phyloP scores from a whole-genome alignment of 2,329 filamentous ascomycete genomes.

The Epichloe scottii region DNA sequence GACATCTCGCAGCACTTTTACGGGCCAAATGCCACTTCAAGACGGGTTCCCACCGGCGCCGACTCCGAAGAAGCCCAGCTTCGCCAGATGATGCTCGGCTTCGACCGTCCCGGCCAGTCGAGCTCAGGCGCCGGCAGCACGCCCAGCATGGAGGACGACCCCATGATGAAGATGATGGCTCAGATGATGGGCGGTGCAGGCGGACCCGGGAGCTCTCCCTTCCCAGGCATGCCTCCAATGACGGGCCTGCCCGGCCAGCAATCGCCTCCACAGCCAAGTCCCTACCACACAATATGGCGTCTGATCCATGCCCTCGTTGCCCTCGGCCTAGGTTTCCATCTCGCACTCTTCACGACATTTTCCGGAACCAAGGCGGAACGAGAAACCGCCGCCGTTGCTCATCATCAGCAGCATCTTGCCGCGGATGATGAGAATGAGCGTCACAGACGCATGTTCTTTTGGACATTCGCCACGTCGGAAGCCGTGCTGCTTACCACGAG shows the following conservation, averaged over 20 bases:
- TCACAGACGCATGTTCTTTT: constrained; percentile 46
- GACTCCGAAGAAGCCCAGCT: constrained; percentile 44
- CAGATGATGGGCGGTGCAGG: constrained; percentile 49
- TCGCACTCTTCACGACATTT: constrained; percentile 56
- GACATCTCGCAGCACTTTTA: constrained; percentile 70
- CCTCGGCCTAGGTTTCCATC: constrained; percentile 56
- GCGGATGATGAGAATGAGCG: constrained; percentile 18
- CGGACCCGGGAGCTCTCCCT: constrained; percentile 19
- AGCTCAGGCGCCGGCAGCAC: constrained; percentile 9
- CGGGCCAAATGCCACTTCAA: constrained; percentile 31
- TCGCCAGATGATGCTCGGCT: constrained; percentile 51
- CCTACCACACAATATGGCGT: constrained; percentile 49
- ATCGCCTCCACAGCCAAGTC: constrained; percentile 19
- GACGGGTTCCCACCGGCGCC: constrained; percentile 14
- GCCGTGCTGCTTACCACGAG: constrained; percentile 58
- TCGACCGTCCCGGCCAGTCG: constrained; percentile 27
- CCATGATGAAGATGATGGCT: constrained; percentile 55
- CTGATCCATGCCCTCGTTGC: constrained; percentile 63
- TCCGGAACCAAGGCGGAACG: constrained; percentile 52
- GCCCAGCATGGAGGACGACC: constrained; percentile 18
- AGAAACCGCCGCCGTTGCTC: constrained; percentile 25
- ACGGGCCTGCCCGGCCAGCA: constrained; percentile 27
- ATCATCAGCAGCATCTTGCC: constrained; percentile 13
- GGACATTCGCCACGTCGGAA: constrained; percentile 69
- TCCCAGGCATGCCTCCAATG: constrained; percentile 29